Evolutionary conservation across 805 yeast species (phyloP), one percentile per base, ranked within the genome.

Genomic region (Citeromyces matritensis): DNA sequence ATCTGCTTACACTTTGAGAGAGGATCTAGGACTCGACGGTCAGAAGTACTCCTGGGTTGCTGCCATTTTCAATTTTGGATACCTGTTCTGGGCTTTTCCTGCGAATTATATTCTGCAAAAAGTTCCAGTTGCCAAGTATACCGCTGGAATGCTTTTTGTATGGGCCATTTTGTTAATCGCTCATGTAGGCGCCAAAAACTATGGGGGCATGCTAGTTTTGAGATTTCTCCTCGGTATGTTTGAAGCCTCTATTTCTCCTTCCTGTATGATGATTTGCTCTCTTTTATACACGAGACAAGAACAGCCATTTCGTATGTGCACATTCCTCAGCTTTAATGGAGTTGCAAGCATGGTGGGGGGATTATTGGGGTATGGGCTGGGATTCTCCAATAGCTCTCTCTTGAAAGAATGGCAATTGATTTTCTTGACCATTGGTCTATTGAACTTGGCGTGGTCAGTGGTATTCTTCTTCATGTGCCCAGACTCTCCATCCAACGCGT

Each of bases 21-120:
- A 40, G 6, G 69, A 61, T 41, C 49, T 49, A 15, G 33, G 55
- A 15, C 49, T 67, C 45, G 37, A 37, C n/a, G 65, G 69, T 6
- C 52, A 53, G 34, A 51, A 59, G 44, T 63, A 68, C 42, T 48
- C 69, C 31, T 68, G 79, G 74, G 50, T 64, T n/a, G 69, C 77
- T n/a, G 60, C 76, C 1, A 62, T 71, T 6, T 74, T 73, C 40
- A 73, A 73, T 42, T 46, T 76, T 26, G 86, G 83, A 2, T 78
- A 77, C 45, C 47, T 78, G 30, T 58, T 57, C n/a, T 69, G 68
- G 41, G 76, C 71, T 39, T 52, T 66, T 32, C 76, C 77, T 2
- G 63, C 69, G 29, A 53, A 39, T 27, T 40, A 45, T 23, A 13
- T 49, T n/a, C 41, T 56, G 27, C 63, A 56, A 35, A 53, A 40